Conservation (phyloP, 177 flowering plant species). For the Vitis hybrid region DNA sequence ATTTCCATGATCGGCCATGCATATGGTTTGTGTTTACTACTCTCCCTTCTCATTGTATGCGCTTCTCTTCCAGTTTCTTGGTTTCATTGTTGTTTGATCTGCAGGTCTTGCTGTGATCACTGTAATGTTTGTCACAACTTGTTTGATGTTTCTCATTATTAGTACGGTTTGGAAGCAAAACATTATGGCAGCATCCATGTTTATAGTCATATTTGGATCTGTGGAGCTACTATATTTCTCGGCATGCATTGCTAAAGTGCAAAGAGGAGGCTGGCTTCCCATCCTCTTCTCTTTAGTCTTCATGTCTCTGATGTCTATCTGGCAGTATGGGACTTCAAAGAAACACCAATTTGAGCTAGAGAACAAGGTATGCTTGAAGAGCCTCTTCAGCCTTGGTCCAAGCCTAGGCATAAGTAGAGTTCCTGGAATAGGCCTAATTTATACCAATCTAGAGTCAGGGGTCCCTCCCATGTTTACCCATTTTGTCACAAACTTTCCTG, state of each 20-base stretch:
- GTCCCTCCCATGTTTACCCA: conserved; percentile 51
- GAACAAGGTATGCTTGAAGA: conserved; percentile 38
- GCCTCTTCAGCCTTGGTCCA: conserved; percentile 35
- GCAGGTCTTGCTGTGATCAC: conserved; percentile 48
- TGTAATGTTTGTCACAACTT: conserved; percentile 51
- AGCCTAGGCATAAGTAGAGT: conserved; percentile 41
- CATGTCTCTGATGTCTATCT: conserved; percentile 32
- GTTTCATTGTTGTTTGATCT: not conserved
- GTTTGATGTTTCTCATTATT: conserved; percentile 46
- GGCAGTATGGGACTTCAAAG: conserved; percentile 49
- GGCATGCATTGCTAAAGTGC: conserved; percentile 38
- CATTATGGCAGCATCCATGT: conserved; percentile 23
- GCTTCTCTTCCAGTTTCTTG: not conserved
- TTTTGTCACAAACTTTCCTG: conserved; percentile 50
- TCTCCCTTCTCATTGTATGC: no score
- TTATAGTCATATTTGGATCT: conserved; percentile 42
- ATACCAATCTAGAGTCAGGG: conserved; percentile 38
- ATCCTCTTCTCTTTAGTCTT: conserved; percentile 26
- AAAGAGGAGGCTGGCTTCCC: conserved; percentile 51
- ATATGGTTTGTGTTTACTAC: conserved; percentile 35
- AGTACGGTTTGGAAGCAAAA: conserved; percentile 37
- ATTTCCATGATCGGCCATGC: conserved; percentile 56
- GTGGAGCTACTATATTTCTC: conserved; percentile 44
- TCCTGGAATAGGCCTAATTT: conserved; percentile 49
- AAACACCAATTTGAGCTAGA: conserved; percentile 35